Evolutionary conservation across 495 filamentous ascomycete genomes (phyloP).

Genomic region (Penicillium dipodomyicola): DNA sequence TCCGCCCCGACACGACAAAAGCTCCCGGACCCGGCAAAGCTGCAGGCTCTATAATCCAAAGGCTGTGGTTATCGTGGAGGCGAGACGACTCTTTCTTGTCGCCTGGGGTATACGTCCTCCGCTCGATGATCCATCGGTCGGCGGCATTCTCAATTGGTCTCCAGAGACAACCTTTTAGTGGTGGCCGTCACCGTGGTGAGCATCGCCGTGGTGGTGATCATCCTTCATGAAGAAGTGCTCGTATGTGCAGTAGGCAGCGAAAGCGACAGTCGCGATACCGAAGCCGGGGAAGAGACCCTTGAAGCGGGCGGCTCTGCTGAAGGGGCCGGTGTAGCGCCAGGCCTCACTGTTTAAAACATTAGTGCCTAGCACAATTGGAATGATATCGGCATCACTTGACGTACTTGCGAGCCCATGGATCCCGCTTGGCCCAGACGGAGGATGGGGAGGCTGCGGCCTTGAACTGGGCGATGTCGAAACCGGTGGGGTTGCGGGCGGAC

Average conservation of each 20-base stretch:
- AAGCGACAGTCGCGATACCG: slow-evolving; percentile 87
- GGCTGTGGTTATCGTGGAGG: slow-evolving; percentile 15
- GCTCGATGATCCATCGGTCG: slow-evolving; percentile 18
- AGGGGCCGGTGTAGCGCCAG: slow-evolving; percentile 91
- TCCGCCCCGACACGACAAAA: slow-evolving; percentile 13
- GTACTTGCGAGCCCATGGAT: slow-evolving; percentile 84
- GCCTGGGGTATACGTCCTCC: slow-evolving; percentile 34
- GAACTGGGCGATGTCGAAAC: slow-evolving; percentile 77
- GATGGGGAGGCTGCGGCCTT: slow-evolving; percentile 62
- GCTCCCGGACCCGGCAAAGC: slow-evolving; percentile 7
- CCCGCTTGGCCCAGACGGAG: slow-evolving; percentile 57
- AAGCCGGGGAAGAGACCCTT: slow-evolving; percentile 81
- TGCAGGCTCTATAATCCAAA: slow-evolving; percentile 15
- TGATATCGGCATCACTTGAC: slow-evolving; percentile 15
- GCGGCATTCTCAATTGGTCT: slow-evolving; percentile 12
- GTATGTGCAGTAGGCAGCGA: slow-evolving; percentile 81
- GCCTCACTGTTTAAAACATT: slow-evolving; percentile 65
- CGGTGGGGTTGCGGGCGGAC: slow-evolving; percentile 68
- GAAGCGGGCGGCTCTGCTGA: slow-evolving; percentile 86
- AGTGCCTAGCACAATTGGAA: slow-evolving; percentile 13
- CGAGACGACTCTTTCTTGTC: slow-evolving; percentile 18
- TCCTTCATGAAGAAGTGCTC: slow-evolving; percentile 84
- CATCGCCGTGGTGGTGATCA: slow-evolving; percentile 58
- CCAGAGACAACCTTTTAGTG: slow-evolving; percentile 30
- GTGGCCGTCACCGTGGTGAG: slow-evolving; percentile 49